Evolutionary conservation across 805 yeast genomes (phyloP).

Genomic region (Yarrowia alimentaria): DNA sequence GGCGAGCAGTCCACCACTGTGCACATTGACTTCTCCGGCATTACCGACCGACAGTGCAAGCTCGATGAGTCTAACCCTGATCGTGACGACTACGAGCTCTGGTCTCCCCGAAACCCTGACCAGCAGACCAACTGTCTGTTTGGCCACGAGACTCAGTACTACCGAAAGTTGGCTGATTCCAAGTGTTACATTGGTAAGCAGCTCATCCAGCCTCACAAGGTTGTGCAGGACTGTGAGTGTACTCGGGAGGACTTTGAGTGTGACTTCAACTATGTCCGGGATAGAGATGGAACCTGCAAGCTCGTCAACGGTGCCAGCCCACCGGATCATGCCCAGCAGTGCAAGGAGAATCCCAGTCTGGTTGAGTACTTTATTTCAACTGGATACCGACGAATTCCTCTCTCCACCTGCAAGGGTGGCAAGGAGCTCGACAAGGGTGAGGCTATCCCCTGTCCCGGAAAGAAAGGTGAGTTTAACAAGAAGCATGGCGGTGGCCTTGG

Average conservation of each 20-base stretch:
- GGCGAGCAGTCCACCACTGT: conserved; percentile 50
- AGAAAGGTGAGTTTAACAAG: conserved; percentile 57
- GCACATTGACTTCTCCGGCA: conserved; percentile 57
- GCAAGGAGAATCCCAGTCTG: conserved; percentile 52
- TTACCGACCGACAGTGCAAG: conserved; percentile 55
- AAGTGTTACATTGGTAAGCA: conserved; percentile 56
- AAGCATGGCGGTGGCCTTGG: conserved; percentile 56
- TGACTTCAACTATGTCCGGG: conserved; percentile 77
- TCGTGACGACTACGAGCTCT: conserved; percentile 59
- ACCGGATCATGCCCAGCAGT: conserved; percentile 59
- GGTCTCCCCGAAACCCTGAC: conserved; percentile 60
- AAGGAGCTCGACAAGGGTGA: conserved; percentile 62
- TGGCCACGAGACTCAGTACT: conserved; percentile 64
- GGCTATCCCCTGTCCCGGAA: conserved; percentile 85
- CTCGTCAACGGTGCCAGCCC: conserved; percentile 73
- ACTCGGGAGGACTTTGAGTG: conserved; percentile 88
- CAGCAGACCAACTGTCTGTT: conserved; percentile 54
- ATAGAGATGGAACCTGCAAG: conserved; percentile 78
- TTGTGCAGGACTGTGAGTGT: conserved; percentile 72
- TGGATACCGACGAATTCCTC: conserved; percentile 84
- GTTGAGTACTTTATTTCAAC: conserved; percentile 83
- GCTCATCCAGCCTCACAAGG: conserved; percentile 50
- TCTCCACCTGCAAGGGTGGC: conserved; percentile 86
- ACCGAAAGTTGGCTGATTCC: conserved; percentile 56
- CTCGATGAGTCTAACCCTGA: conserved; percentile 48